phyloP scores from a whole-genome alignment of 116 monocot species.

The Posidonia oceanica region DNA sequence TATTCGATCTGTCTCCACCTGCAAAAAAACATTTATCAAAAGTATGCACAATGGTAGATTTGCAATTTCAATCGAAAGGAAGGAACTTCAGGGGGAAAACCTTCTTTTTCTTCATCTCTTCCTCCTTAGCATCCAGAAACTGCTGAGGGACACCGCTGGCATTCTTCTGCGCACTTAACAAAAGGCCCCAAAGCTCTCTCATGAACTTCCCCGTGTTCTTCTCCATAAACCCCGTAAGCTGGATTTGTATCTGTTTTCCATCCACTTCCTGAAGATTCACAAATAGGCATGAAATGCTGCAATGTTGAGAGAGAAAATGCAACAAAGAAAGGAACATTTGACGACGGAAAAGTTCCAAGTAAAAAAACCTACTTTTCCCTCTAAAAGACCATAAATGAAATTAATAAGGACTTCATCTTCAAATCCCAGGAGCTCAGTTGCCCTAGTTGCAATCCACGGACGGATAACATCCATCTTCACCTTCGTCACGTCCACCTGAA shows the following conservation, averaged over 20 bases:
- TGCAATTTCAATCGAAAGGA: background rate
- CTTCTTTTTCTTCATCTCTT: constrained; percentile 75
- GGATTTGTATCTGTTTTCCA: constrained; percentile 93
- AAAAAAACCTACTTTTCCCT: constrained; percentile 32
- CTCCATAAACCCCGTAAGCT: constrained; percentile 98
- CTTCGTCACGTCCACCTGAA: constrained; percentile 80
- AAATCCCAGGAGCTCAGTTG: constrained; percentile 85
- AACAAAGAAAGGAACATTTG: background rate
- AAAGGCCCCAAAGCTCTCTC: constrained; percentile 86
- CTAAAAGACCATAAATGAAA: constrained; percentile 82
- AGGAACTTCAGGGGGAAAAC: constrained; percentile 8
- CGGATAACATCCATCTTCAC: constrained; percentile 94
- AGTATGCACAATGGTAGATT: background rate
- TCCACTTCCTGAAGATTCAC: constrained; percentile 42
- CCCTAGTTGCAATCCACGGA: constrained; percentile 91
- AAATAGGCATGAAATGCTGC: background rate
- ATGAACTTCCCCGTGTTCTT: constrained; percentile 95
- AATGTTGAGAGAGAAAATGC: no score
- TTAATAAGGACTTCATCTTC: constrained; percentile 99
- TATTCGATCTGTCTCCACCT: constrained; percentile 80
- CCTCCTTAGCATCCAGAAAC: constrained; percentile 93
- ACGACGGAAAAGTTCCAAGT: background rate
- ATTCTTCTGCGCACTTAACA: constrained; percentile 85
- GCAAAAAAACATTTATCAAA: background rate
- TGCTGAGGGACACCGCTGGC: constrained; percentile 97